phyloP scores from a whole-genome alignment of 2,329 filamentous ascomycete species.

The Colletotrichum sansevieriae region DNA sequence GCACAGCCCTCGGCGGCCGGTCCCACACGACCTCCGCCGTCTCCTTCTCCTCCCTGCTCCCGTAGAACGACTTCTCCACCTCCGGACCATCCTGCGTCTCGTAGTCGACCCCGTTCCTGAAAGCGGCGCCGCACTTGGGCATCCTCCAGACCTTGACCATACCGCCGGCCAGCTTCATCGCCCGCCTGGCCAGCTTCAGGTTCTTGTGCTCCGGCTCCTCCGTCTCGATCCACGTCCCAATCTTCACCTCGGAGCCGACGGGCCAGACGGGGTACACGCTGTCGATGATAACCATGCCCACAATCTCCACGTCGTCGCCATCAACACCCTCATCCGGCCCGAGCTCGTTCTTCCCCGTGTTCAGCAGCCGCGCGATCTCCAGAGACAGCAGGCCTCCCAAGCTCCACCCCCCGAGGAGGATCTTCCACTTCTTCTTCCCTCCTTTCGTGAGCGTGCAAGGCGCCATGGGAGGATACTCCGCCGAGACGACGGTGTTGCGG shows the following conservation, averaged over 20 bases:
- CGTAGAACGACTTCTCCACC: slow-evolving; percentile 20
- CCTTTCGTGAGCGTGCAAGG: slow-evolving; percentile 46
- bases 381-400: slow-evolving; percentile 66
- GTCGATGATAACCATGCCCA: slow-evolving; percentile 67
- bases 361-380: slow-evolving; percentile 61
- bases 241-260: slow-evolving; percentile 39
- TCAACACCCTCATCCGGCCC: slow-evolving; percentile 44
- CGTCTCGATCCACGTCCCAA: slow-evolving; percentile 36
- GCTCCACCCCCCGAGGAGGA: slow-evolving; percentile 69
- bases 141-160: slow-evolving; percentile 58
- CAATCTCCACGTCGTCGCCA: slow-evolving; percentile 52
- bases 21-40: slow-evolving; percentile 41
- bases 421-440: slow-evolving; percentile 43
- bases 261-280: slow-evolving; percentile 55
- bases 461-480: slow-evolving; percentile 25
- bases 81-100: neutral
- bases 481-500: slow-evolving; percentile 50
- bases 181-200: slow-evolving; percentile 51
- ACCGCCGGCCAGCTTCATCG: slow-evolving; percentile 57
- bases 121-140: slow-evolving; percentile 50
- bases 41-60: slow-evolving; percentile 31
- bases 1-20: slow-evolving; percentile 55
- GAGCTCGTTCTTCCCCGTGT: slow-evolving; percentile 44
- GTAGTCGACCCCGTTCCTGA: neutral
- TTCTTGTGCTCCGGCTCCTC: slow-evolving; percentile 52